These are phyloP conservation scores for Candida maltosa DNA, from an alignment of 805 yeast genomes.

Conservation along the genomic window DNA sequence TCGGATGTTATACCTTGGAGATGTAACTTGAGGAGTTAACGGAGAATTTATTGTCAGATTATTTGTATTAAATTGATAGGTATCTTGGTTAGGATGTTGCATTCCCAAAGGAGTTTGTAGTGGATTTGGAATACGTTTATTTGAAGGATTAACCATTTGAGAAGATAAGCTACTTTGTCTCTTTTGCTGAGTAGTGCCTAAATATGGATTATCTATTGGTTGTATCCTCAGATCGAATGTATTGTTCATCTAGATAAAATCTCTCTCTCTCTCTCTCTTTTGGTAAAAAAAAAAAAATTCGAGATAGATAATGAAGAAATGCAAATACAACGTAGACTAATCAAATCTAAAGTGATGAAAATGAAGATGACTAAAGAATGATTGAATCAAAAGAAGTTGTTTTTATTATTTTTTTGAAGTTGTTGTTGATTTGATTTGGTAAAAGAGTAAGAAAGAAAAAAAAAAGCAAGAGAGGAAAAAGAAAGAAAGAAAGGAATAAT, in stretches of 20 bases:
- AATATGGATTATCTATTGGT: constrained; percentile 6
- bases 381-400: too few species aligned
- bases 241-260: constrained; percentile 6
- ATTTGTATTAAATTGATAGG: constrained; percentile 3
- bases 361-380: too few species aligned
- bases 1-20: constrained; percentile 8
- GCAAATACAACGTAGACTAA: too few species aligned
- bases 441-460: too few species aligned
- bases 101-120: constrained; percentile 10
- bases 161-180: constrained; percentile 39
- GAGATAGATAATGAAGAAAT: too few species aligned
- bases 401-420: too few species aligned
- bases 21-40: constrained; percentile 3
- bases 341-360: too few species aligned
- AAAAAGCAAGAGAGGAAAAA: too few species aligned
- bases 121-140: constrained; percentile 32
- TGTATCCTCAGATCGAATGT: constrained; percentile 8
- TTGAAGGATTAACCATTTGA: constrained; percentile 27
- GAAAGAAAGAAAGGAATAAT: too few species aligned
- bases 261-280: background rate
- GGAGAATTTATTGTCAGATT: constrained; percentile 5
- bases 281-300: background rate
- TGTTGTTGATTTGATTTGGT: too few species aligned
- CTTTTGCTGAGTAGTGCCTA: constrained; percentile 24
- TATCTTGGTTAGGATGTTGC: constrained; percentile 5